Conservation (phyloP, 306 rosid genomes). For the barrel medic (Medicago truncatula) region MtrunA17r5.0-ANR NC_053044.1:50941501-50942000, state of each 20-base stretch:
- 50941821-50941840: slow-evolving; percentile 74
- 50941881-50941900: slow-evolving; percentile 68
- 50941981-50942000: slow-evolving; percentile 88
- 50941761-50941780: slow-evolving; percentile 84
- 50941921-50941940: slow-evolving; percentile 77
- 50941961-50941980: slow-evolving; percentile 99
- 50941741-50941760: slow-evolving; percentile 85
- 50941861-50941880: slow-evolving; percentile 75
- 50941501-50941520: slow-evolving; percentile 6
- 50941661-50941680: slow-evolving; percentile 26
- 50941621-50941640: slow-evolving; percentile 4
- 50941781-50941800: slow-evolving; percentile 87
- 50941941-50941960: slow-evolving; percentile 88
- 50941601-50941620: slow-evolving; percentile 64
- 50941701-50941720: slow-evolving; percentile 77
- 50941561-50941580: slow-evolving; percentile 98
- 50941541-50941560: slow-evolving; percentile 83
- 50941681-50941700: slow-evolving; percentile 67
- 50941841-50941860: slow-evolving; percentile 58
- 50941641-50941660: not conserved
- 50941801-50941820: slow-evolving; percentile 73
- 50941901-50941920: slow-evolving; percentile 83
- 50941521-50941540: slow-evolving; percentile 20
- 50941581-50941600: slow-evolving; percentile 99
- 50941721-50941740: slow-evolving; percentile 83